Evolutionary conservation across 2,329 filamentous ascomycete species (phyloP).

Genomic region (Dryadomyces sulphureus): DNA sequence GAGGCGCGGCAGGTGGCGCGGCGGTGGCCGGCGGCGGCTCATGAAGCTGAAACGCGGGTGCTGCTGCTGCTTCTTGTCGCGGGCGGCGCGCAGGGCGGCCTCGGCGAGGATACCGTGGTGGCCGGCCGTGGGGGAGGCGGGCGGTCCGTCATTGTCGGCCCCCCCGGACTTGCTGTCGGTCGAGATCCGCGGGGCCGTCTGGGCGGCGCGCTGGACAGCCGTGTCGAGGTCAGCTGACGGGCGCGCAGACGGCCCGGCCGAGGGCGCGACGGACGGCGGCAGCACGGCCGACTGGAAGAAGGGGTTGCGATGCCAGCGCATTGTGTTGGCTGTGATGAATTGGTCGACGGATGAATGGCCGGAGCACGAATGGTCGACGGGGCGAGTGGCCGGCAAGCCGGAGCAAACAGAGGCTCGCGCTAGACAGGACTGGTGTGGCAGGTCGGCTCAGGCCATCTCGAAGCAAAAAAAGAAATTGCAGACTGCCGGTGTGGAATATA

Average conservation of each 20-base stretch:
- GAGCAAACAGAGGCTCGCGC: no score
- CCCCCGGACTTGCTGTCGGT: background rate
- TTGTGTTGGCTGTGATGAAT: no score
- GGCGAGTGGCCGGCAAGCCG: no score
- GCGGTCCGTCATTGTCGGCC: no score
- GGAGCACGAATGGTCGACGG: no score
- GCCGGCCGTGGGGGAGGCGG: background rate
- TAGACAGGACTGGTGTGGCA: no score
- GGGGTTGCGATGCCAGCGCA: constrained; percentile 13
- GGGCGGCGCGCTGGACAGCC: background rate
- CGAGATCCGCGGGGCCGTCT: background rate
- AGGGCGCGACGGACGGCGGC: constrained; percentile 11
- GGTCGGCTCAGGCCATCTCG: no score
- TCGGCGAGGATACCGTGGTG: constrained; percentile 9
- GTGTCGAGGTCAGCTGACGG: constrained; percentile 9
- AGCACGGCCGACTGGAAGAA: constrained; percentile 12
- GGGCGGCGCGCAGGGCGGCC: constrained; percentile 6
- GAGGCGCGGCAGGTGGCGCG: constrained; percentile 7
- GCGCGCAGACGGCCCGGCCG: constrained; percentile 5
- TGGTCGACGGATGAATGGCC: no score
- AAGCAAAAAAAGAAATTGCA: no score
- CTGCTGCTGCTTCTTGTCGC: background rate
- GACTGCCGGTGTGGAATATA: no score
- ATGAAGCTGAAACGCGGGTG: background rate
- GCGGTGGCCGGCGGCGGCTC: background rate